phyloP scores from a whole-genome alignment of 1,284 basidiomycete species.

The Tremellales sp. region DNA sequence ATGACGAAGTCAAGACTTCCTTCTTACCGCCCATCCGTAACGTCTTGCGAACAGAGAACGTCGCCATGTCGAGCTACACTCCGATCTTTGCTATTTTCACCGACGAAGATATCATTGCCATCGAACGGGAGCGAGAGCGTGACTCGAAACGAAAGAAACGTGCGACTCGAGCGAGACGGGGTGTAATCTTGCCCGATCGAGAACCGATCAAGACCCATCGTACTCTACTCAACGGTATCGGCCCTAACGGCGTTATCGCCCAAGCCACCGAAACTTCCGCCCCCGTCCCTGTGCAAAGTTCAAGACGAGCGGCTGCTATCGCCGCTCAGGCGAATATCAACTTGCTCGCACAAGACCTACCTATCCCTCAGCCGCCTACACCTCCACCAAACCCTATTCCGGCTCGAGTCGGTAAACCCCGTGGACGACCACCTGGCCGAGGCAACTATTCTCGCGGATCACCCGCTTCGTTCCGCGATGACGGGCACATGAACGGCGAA shows the following conservation, averaged over 20 bases:
- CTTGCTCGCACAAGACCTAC: constrained; percentile 42
- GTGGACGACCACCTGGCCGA: constrained; percentile 7
- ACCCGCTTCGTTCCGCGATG: constrained; percentile 26
- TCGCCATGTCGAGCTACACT: constrained; percentile 69
- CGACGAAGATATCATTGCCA: constrained; percentile 79
- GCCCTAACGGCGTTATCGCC: constrained; percentile 29
- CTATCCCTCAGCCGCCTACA: constrained; percentile 51
- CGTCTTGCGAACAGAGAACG: constrained; percentile 64
- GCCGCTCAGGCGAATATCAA: constrained; percentile 60
- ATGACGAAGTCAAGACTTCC: constrained; percentile 86
- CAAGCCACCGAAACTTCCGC: constrained; percentile 22
- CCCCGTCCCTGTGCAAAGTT: constrained; percentile 53
- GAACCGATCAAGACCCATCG: constrained; percentile 89
- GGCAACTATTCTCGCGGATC: constrained; percentile 9
- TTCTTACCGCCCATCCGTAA: constrained; percentile 77
- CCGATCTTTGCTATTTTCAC: constrained; percentile 84
- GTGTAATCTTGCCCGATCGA: constrained; percentile 85
- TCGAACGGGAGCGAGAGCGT: constrained; percentile 90
- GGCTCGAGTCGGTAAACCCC: constrained; percentile 4
- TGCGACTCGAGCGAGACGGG: constrained; percentile 80
- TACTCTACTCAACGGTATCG: constrained; percentile 60
- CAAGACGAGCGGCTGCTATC: constrained; percentile 74
- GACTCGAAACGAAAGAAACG: constrained; percentile 76
- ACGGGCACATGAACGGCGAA: constrained; percentile 16
- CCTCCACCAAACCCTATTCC: constrained; percentile 42